These are phyloP conservation scores for Epichloe sylvatica DNA, from an alignment of 2,329 filamentous ascomycete genomes.

Conservation along the genomic window DNA sequence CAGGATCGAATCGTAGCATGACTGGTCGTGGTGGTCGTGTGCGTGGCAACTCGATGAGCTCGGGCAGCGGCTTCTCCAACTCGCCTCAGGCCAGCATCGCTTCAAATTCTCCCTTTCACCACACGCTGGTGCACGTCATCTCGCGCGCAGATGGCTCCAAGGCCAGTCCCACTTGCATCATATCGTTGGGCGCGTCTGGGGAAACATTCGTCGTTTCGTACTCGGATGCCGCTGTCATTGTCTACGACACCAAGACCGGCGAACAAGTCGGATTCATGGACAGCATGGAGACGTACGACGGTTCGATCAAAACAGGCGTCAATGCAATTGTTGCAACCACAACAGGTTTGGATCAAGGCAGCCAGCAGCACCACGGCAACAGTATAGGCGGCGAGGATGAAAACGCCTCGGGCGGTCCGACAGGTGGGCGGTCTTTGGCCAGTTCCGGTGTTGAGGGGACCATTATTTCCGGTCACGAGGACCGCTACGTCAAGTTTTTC, in stretches of 20 bases:
- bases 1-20: conserved; percentile 45
- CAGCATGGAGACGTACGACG: conserved; percentile 85
- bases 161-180: conserved; percentile 80
- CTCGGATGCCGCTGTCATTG: conserved; percentile 73
- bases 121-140: conserved; percentile 81
- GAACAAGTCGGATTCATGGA: conserved; percentile 90
- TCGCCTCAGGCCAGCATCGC: conserved; percentile 81
- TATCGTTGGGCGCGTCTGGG: conserved; percentile 68
- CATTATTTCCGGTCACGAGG: conserved; percentile 92
- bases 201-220: conserved; percentile 90
- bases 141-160: conserved; percentile 48
- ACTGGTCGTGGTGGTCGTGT: conserved; percentile 54
- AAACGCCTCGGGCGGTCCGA: conserved; percentile 57
- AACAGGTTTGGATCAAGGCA: conserved; percentile 58
- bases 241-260: conserved; percentile 84
- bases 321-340: conserved; percentile 86
- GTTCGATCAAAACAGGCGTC: conserved; percentile 63
- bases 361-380: conserved; percentile 41
- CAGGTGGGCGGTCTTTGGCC: conserved; percentile 49
- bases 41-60: conserved; percentile 84
- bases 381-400: conserved; percentile 58
- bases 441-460: conserved; percentile 79
- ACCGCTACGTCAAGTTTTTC: conserved; percentile 91
- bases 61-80: conserved; percentile 79
- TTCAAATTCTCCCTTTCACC: conserved; percentile 72